phyloP scores from a whole-genome alignment of 1,284 basidiomycete genomes.

The Ustilago xerochloae region DNA sequence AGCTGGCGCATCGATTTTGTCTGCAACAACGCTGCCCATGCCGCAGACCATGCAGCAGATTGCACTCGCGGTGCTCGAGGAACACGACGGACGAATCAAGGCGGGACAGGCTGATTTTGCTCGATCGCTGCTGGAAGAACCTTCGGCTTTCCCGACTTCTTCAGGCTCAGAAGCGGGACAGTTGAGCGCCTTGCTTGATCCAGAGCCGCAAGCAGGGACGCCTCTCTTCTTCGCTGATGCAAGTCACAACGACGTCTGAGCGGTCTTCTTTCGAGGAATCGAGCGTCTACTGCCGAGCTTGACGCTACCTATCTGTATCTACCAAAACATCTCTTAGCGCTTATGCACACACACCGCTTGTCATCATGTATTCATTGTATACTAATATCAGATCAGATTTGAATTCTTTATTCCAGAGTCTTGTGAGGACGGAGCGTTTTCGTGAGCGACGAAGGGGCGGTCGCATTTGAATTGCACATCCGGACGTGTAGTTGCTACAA shows the following conservation, averaged over 20 bases:
- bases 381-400: slow-evolving; percentile 6
- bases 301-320: no score
- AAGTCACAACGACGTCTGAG: neutral
- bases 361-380: slow-evolving; percentile 7
- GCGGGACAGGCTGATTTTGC: neutral
- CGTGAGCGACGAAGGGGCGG: neutral
- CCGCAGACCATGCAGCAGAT: slow-evolving; percentile 38
- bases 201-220: neutral
- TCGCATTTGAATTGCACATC: neutral
- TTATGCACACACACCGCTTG: slow-evolving; percentile 3
- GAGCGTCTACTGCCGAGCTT: no score
- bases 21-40: neutral
- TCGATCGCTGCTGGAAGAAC: slow-evolving; percentile 2
- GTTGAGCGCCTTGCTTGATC: slow-evolving; percentile 4
- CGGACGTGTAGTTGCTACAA: neutral
- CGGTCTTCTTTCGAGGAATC: neutral
- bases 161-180: slow-evolving; percentile 15
- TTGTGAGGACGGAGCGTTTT: neutral
- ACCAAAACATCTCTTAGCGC: neutral
- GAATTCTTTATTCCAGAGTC: neutral
- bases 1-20: neutral
- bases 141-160: slow-evolving; percentile 1
- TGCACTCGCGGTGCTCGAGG: slow-evolving; percentile 21
- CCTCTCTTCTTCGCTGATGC: slow-evolving; percentile 7
- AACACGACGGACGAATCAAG: slow-evolving; percentile 1